Base-by-base conservation (phyloP, 2,329 filamentous ascomycete genomes). In the Cladosporium velox region DNA sequence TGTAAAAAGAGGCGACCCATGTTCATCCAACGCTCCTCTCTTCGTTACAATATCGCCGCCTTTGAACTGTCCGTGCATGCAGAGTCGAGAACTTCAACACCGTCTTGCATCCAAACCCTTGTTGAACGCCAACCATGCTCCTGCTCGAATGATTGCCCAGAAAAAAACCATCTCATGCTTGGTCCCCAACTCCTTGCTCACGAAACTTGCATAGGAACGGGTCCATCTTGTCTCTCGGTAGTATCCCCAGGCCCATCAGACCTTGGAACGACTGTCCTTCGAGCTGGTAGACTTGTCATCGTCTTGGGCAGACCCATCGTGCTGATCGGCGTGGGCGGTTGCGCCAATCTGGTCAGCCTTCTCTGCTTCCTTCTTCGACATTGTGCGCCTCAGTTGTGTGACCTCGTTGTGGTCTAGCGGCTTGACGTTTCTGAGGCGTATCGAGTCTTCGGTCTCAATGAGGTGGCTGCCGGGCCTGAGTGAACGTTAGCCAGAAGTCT, bases 401-500 rank as follows among this genome's bases (percentile, higher is more conserved):
- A 72, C 67, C 67, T 79, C 77, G 41, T 72, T 72, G 54, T 72
- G 71, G 41, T 72, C 73, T 24, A 78, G 68, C 21, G 74, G 74
- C 66, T 75, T 77, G 61, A 75, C 41, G 21, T 66, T 67, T 49
- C 77, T 68, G 28, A 70, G 67, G 30, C 67, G 51, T 21, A 68
- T 67, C 4, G 75, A 78, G 57, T 76, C 73, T 4, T 67, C 41
- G 5, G 76, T 78, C 70, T 80, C 79, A 60, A 74, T 59, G 15
- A 80, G 58, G 28, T 74, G 72, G 7, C 76, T 74, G 24, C 73
- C 66, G 55, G 32, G n/a, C 12, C 55, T 58, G 21, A 38, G 11
- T 14, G 32, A 15, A 24, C 12, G 32, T 58, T 21, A 58, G 55
- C 32, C 18, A 34, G 28, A 12, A 34, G 12, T 41, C 32, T 41